Evolutionary conservation across 1,139 yeast species (phyloP).

Genomic region (Saccharomyces hybrid): DNA sequence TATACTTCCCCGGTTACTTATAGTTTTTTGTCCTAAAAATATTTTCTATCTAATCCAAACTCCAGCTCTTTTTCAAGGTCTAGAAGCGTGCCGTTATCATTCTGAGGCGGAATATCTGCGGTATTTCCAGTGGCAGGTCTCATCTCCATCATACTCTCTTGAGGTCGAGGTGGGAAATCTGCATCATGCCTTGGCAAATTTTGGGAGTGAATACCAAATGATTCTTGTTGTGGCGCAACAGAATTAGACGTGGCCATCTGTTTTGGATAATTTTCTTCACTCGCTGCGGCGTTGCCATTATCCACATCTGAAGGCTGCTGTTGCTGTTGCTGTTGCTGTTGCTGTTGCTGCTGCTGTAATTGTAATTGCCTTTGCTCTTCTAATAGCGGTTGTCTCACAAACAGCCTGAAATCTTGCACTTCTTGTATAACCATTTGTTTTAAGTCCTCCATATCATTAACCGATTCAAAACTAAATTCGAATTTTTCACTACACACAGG

Average conservation of each 20-base stretch:
- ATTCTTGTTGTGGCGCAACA: slow-evolving; percentile 21
- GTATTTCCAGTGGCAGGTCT: slow-evolving; percentile 8
- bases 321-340: slow-evolving; percentile 14
- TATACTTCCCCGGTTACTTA: no score
- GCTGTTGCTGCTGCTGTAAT: slow-evolving; percentile 16
- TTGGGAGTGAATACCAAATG: slow-evolving; percentile 34
- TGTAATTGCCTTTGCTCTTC: slow-evolving; percentile 42
- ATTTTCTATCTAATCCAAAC: slow-evolving; percentile 46
- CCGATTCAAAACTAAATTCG: slow-evolving; percentile 83
- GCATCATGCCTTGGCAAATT: slow-evolving; percentile 36
- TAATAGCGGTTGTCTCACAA: slow-evolving; percentile 63
- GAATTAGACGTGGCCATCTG: slow-evolving; percentile 20
- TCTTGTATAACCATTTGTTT: slow-evolving; percentile 72
- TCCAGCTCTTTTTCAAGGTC: slow-evolving; percentile 53
- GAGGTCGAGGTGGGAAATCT: slow-evolving; percentile 38
- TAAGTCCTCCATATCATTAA: slow-evolving; percentile 73
- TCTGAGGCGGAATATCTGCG: slow-evolving; percentile 7
- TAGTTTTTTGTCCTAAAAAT: slow-evolving; percentile 10
- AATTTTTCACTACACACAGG: slow-evolving; percentile 77
- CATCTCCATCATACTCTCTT: slow-evolving; percentile 30
- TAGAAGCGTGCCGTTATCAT: slow-evolving; percentile 30
- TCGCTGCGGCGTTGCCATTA: slow-evolving; percentile 2
- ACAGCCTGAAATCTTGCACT: slow-evolving; percentile 69
- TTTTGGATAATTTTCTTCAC: slow-evolving; percentile 2
- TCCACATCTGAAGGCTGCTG: slow-evolving; percentile 14